These are phyloP conservation scores for Phytopythium vexans DNA, from an alignment of 352 stramenopile genomes.

Conservation along the genomic window DNA sequence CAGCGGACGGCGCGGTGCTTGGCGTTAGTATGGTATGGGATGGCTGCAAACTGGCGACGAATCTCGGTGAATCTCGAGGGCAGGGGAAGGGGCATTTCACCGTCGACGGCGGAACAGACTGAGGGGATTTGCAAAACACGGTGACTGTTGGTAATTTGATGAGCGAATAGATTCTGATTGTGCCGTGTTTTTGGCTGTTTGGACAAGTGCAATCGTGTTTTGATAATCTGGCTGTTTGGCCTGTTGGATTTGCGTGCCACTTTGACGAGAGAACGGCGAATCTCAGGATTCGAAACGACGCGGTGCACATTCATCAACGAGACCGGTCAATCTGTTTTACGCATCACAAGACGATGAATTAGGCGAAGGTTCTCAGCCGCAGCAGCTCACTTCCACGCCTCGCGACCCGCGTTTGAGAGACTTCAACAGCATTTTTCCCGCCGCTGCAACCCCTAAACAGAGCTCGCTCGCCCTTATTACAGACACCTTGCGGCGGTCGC, in stretches of 20 bases:
- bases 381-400: no score
- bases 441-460: no score
- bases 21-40: background rate
- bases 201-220: background rate
- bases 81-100: conserved; percentile 1
- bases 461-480: no score
- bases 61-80: conserved; percentile 12
- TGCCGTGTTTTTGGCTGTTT: background rate
- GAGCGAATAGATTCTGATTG: background rate
- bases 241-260: background rate
- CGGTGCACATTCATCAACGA: background rate
- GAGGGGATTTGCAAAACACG: background rate
- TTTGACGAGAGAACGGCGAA: conserved; percentile 1
- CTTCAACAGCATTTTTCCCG: no score
- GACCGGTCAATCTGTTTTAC: background rate
- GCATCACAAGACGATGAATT: background rate
- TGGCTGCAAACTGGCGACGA: conserved; percentile 3
- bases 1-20: background rate
- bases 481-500: no score
- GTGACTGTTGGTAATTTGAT: background rate
- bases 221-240: background rate
- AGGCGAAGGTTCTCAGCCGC: background rate
- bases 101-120: background rate
- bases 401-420: no score
- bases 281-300: conserved; percentile 7